Percentiles rank a stretch among this genome's conserved stretches.
These are phyloP conservation scores for Salmacisia buchloeana DNA, from an alignment of 1,284 basidiomycete species.

Conservation along the genomic window DNA sequence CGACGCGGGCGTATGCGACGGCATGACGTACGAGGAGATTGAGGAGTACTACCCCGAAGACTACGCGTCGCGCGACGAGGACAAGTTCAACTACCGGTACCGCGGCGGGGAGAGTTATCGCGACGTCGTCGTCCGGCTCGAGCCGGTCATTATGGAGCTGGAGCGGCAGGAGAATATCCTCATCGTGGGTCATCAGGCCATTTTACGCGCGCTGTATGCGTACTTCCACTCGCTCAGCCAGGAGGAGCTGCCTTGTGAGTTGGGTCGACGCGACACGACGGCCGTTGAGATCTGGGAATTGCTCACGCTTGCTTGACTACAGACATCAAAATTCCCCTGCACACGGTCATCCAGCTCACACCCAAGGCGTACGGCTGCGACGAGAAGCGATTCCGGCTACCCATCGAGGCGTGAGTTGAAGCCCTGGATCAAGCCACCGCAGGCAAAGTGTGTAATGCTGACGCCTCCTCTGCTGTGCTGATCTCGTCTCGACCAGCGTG, in stretches of 20 bases:
- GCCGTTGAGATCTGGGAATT: background rate
- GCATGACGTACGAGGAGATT: constrained; percentile 99
- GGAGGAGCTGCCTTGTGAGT: constrained; percentile 68
- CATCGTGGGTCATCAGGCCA: constrained; percentile 87
- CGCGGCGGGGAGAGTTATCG: constrained; percentile 85
- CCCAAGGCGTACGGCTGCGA: constrained; percentile 98
- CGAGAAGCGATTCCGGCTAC: constrained; percentile 69
- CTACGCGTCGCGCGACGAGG: constrained; percentile 95
- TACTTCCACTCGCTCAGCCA: constrained; percentile 91
- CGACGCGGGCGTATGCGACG: constrained; percentile 97
- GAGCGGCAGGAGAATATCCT: constrained; percentile 96
- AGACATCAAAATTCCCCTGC: constrained; percentile 75
- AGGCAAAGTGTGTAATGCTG: background rate
- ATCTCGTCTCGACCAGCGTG: constrained; percentile 16
- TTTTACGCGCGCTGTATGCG: constrained; percentile 59
- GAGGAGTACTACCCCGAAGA: constrained; percentile 92
- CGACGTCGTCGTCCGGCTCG: constrained; percentile 82
- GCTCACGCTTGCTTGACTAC: background rate
- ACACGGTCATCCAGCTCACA: constrained; percentile 95
- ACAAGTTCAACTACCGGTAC: constrained; percentile 99
- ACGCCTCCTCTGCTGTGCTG: background rate
- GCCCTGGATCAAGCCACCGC: background rate
- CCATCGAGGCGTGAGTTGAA: constrained; percentile 42
- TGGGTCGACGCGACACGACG: too few relatives aligned
- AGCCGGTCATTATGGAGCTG: constrained; percentile 98